Conservation (phyloP, 768 basidiomycete genomes). For the Strobilomyces echinocephalus region DNA sequence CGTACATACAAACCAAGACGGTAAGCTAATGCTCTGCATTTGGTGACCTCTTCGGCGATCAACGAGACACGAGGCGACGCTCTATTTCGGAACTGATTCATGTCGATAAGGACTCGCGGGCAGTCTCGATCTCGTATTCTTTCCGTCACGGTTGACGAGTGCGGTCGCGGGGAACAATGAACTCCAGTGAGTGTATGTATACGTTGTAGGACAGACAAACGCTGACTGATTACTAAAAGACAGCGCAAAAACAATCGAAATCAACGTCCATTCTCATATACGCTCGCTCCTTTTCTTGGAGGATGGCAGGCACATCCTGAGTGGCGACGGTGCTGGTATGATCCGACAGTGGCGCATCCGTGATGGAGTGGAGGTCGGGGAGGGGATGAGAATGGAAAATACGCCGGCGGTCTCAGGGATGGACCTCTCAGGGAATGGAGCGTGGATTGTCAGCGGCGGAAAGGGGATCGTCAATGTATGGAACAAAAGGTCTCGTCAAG, state of each 20-base stretch:
- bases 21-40: no score
- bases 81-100: background rate
- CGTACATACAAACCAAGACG: no score
- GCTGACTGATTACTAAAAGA: background rate
- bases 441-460: conserved; percentile 1
- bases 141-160: background rate
- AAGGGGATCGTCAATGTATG: background rate
- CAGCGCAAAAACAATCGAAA: background rate
- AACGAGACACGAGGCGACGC: background rate
- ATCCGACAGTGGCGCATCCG: conserved; percentile 2
- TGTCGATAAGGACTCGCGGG: background rate
- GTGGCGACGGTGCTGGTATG: background rate
- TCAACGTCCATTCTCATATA: background rate
- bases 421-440: background rate
- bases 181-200: background rate
- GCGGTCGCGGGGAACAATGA: background rate
- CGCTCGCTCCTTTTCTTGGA: background rate
- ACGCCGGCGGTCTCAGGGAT: background rate
- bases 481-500: background rate
- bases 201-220: background rate
- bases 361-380: background rate
- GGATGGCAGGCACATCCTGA: background rate
- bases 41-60: no score
- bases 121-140: background rate
- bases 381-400: background rate